Base-by-base conservation (phyloP, 176 grass and related monocot genomes). In the Stipa capillata region DNA sequence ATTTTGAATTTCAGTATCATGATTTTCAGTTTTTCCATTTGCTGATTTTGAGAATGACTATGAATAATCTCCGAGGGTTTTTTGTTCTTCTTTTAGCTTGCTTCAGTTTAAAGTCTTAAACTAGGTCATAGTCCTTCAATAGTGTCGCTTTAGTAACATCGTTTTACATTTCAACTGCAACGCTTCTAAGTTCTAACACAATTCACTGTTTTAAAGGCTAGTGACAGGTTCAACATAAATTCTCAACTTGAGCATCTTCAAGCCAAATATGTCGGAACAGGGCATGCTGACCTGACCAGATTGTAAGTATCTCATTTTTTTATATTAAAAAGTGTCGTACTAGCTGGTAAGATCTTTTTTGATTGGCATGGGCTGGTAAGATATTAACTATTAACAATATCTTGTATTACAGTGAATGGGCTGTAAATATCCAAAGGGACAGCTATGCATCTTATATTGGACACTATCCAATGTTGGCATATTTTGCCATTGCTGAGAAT, bases 221-320 rank as follows among this genome's bases (percentile, higher is more conserved):
- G 94, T 1, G 91, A 97, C 27, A 97, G 94, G 48, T 97, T 97
- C 70, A 97, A 97, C 77, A 97, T 97, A 45, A 97, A 97, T 74
- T 97, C 94, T 72, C 94, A 97, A 76, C 94, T 97, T 68, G 94
- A 97, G 80, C 94, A 97, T 90, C 91, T 97, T 77, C 94, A 97
- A 86, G 94, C 94, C 20, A 97, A 97, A 62, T 91, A 97, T 90
- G 94, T 97, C 0, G 94, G 94, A 65, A 97, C 94, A 52, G 94
- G 94, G 39, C 91, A 97, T 84, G 94, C 94, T 43, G 94, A 97
- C 67, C 80, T 91, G 72, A 84, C 48, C 77, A 87, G 91, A 97
- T 97, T 94, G 94, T 97, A 90, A 89, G 89, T 52, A 69, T 20
- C 18, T 10, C 6, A 1, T 6, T 56, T 56, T 8, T 64, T 31